Evolutionary conservation across 73 alveolate genomes (phyloP).

Genomic region (Symbiodinium pilosum): DNA sequence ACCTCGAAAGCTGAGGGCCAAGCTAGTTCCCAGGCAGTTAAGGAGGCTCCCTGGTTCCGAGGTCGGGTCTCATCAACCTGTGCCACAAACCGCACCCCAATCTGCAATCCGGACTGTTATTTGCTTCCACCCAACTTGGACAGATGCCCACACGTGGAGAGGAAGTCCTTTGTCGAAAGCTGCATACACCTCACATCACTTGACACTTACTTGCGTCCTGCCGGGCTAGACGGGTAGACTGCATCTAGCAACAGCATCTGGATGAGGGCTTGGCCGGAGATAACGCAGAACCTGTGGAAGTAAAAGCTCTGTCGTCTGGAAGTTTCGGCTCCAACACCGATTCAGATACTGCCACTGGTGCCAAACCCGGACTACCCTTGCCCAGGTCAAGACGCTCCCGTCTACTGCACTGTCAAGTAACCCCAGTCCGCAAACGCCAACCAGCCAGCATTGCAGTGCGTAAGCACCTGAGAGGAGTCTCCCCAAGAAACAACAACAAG

Average conservation of each 20-base stretch:
- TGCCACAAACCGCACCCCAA: neutral
- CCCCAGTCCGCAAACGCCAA: constrained; percentile 88
- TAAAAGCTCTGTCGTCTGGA: too few species aligned
- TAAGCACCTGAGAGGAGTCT: constrained; percentile 5
- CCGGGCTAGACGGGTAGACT: too few species aligned
- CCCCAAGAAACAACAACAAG: neutral
- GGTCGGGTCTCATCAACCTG: constrained; percentile 94
- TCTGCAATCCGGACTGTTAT: too few species aligned
- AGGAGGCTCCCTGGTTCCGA: constrained; percentile 87
- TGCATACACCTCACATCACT: constrained; percentile 42
- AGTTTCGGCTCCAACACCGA: too few species aligned
- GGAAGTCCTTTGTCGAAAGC: constrained; percentile 55
- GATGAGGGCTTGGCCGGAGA: neutral
- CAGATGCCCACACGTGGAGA: constrained; percentile 54
- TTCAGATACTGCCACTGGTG: too few species aligned
- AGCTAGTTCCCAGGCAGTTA: constrained; percentile 88
- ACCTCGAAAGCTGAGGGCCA: neutral
- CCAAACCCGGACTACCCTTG: too few species aligned
- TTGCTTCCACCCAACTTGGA: neutral
- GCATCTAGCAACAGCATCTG: too few species aligned
- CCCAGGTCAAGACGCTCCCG: neutral
- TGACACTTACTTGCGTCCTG: too few species aligned
- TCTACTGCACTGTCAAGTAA: neutral
- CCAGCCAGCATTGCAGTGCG: constrained; percentile 94
- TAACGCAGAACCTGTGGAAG: neutral